Evolutionary conservation across 169 alveolate species (phyloP).

Genomic region (Eimeria maxima): DNA sequence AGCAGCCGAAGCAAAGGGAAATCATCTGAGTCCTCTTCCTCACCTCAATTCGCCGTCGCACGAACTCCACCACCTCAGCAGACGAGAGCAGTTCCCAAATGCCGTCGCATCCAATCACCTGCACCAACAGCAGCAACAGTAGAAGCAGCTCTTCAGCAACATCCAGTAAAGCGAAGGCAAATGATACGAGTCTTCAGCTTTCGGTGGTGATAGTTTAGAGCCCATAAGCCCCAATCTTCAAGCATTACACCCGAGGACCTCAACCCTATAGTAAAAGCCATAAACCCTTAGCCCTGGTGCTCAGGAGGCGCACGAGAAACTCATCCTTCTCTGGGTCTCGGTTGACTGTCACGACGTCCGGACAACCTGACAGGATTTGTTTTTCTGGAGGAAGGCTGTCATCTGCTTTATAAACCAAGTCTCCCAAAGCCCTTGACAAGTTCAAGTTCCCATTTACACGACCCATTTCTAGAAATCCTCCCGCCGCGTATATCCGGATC

Average conservation of each 20-base stretch:
- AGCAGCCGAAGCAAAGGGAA: neutral
- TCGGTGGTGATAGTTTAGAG: neutral
- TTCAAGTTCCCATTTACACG: slow-evolving; percentile 88
- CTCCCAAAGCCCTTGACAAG: slow-evolving; percentile 88
- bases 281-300: neutral
- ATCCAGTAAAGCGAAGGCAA: neutral
- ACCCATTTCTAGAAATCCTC: slow-evolving; percentile 84
- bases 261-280: neutral
- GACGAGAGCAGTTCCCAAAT: slow-evolving; percentile 83
- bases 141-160: neutral
- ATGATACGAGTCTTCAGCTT: neutral
- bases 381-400: slow-evolving; percentile 82
- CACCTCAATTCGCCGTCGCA: slow-evolving; percentile 82
- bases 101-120: slow-evolving; percentile 86
- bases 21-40: neutral
- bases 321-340: slow-evolving; percentile 85
- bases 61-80: slow-evolving; percentile 83
- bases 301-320: slow-evolving; percentile 74
- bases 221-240: neutral
- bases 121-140: slow-evolving; percentile 27
- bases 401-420: slow-evolving; percentile 85
- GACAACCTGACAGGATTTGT: slow-evolving; percentile 86
- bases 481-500: slow-evolving; percentile 82
- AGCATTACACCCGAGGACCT: neutral
- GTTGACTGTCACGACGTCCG: slow-evolving; percentile 84